These are phyloP conservation scores for Gremmenia infestans DNA, from an alignment of 2,329 filamentous ascomycete genomes.

Conservation along the genomic window DNA sequence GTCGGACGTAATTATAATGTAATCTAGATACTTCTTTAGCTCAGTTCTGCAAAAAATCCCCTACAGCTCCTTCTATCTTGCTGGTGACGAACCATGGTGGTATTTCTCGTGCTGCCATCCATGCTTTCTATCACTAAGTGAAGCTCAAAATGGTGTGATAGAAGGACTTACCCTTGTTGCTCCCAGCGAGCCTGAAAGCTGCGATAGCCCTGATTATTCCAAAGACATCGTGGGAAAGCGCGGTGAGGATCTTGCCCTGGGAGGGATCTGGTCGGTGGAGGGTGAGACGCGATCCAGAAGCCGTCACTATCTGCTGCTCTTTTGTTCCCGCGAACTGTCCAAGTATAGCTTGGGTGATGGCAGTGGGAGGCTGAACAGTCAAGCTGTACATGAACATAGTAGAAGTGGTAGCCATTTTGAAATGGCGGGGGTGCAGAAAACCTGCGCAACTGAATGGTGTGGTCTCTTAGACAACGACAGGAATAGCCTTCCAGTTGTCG, in stretches of 20 bases:
- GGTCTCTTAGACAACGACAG: background rate
- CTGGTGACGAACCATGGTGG: slow-evolving; percentile 26
- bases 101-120: slow-evolving; percentile 43
- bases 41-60: slow-evolving; percentile 13
- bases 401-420: slow-evolving; percentile 86
- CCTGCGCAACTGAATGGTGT: slow-evolving; percentile 23
- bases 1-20: slow-evolving; percentile 91
- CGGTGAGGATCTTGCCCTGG: slow-evolving; percentile 78
- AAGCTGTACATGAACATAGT: slow-evolving; percentile 98
- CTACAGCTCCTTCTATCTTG: slow-evolving; percentile 11
- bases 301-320: slow-evolving; percentile 95
- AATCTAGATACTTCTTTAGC: slow-evolving; percentile 57
- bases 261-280: slow-evolving; percentile 81
- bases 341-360: slow-evolving; percentile 83
- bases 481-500: background rate
- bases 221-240: slow-evolving; percentile 91
- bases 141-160: slow-evolving; percentile 40
- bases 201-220: slow-evolving; percentile 89
- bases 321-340: slow-evolving; percentile 95
- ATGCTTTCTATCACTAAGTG: slow-evolving; percentile 70
- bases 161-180: slow-evolving; percentile 80
- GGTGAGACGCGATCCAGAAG: slow-evolving; percentile 82
- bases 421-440: slow-evolving; percentile 19
- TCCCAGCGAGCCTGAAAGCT: slow-evolving; percentile 86
- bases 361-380: slow-evolving; percentile 88